A percentile compares a stretch with the other conserved stretches of the same genome.
Conservation (phyloP, 306 rosid genomes). For the Sechiopsis laciniata region DNA sequence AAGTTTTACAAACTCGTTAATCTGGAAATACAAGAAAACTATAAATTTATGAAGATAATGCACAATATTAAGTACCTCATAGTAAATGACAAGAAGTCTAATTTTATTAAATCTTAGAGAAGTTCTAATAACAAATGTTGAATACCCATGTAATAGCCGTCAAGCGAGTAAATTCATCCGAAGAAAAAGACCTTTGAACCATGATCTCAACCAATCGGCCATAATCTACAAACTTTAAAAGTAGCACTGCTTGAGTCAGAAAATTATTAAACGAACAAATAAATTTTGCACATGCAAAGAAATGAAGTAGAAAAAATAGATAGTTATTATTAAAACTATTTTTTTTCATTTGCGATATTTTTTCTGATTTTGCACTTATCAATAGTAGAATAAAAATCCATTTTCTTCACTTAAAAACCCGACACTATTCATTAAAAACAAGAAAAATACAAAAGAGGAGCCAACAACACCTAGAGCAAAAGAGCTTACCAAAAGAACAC, state of each 20-base stretch:
- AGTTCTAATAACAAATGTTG: conserved; percentile 5
- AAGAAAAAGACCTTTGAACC: conserved; percentile 85
- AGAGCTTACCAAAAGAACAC: not conserved
- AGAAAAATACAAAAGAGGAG: conserved; percentile 2
- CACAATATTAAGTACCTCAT: not conserved
- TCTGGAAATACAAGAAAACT: conserved; percentile 40
- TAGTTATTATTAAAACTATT: not conserved
- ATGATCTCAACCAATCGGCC: conserved; percentile 98
- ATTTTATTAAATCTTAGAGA: not conserved
- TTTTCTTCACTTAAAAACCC: not conserved
- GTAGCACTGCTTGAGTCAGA: conserved; percentile 99
- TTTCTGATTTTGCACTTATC: conserved; percentile 7
- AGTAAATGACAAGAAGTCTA: not conserved
- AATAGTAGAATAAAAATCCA: conserved; percentile 16
- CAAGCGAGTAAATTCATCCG: conserved; percentile 89
- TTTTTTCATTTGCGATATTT: not conserved
- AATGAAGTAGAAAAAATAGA: not conserved
- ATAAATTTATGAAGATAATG: conserved; percentile 2
- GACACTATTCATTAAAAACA: not conserved
- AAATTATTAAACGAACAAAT: conserved; percentile 69
- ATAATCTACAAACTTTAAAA: conserved; percentile 99
- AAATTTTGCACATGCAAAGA: conserved; percentile 12
- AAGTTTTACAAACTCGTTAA: conserved; percentile 92
- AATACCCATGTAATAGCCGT: conserved; percentile 91
- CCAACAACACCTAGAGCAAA: not conserved